These are phyloP conservation scores for Rhizopogon hawkerae DNA, from an alignment of 1,284 basidiomycete genomes.

Conservation along the genomic window DNA sequence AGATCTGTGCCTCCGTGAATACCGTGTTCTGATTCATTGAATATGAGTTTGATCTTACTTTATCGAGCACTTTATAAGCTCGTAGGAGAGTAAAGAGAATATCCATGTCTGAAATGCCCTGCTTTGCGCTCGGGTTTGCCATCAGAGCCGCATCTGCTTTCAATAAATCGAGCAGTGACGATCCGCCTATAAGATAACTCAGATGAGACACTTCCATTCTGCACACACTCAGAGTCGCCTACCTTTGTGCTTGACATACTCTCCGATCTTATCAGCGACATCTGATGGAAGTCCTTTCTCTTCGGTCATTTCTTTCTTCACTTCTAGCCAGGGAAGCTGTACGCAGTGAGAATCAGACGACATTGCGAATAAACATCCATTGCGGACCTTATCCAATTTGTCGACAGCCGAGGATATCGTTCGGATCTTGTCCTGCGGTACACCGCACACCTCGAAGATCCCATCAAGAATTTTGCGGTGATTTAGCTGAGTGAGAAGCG, in stretches of 20 bases:
- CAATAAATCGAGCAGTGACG: constrained; percentile 73
- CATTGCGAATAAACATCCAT: background rate
- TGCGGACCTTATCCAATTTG: constrained; percentile 88
- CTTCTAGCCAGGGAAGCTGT: constrained; percentile 82
- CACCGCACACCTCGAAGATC: constrained; percentile 95
- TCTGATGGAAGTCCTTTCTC: constrained; percentile 87
- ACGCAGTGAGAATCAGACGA: background rate
- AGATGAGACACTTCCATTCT: constrained; percentile 1
- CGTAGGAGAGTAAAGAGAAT: constrained; percentile 80
- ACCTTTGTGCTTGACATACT: constrained; percentile 96
- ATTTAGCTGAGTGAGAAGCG: constrained; percentile 56
- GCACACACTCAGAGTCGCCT: constrained; percentile 9
- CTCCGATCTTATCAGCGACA: constrained; percentile 90
- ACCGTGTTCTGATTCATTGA: constrained; percentile 1
- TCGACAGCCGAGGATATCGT: constrained; percentile 97
- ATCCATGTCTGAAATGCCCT: constrained; percentile 88
- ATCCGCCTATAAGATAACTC: constrained; percentile 47
- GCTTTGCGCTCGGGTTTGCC: constrained; percentile 68
- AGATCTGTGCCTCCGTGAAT: constrained; percentile 48
- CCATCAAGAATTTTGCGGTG: constrained; percentile 97
- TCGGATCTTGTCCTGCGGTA: constrained; percentile 85
- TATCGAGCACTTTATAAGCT: constrained; percentile 75
- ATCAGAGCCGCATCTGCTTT: constrained; percentile 59
- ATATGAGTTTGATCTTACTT: constrained; percentile 35
- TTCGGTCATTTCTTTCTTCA: constrained; percentile 92